A percentile compares a stretch with the other conserved stretches of the same genome.
phyloP scores from a whole-genome alignment of 176 grass and related monocot species.

The Oryza australiensis region DNA sequence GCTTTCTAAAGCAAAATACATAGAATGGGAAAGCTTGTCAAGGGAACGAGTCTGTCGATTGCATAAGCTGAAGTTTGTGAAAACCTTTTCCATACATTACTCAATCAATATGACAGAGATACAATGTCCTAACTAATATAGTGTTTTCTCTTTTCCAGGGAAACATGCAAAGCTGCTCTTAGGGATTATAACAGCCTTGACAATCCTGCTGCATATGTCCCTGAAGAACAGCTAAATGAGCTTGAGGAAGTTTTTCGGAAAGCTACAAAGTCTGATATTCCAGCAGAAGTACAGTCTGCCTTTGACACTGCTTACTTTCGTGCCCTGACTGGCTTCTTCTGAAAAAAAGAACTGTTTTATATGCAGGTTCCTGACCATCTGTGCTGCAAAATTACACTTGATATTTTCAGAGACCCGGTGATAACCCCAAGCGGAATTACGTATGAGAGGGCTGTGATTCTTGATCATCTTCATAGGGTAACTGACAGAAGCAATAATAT shows the following conservation, averaged over 20 bases:
- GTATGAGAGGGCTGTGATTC: slow-evolving; percentile 77
- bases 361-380: slow-evolving; percentile 91
- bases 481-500: not conserved
- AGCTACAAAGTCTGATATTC: slow-evolving; percentile 53
- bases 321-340: not conserved
- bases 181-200: slow-evolving; percentile 50
- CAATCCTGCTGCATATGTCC: slow-evolving; percentile 35
- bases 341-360: not conserved
- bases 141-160: slow-evolving; percentile 35
- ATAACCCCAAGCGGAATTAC: slow-evolving; percentile 87
- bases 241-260: slow-evolving; percentile 70
- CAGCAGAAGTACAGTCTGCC: slow-evolving; percentile 55
- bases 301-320: not conserved
- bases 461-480: slow-evolving; percentile 87
- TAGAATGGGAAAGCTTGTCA: slow-evolving; percentile 77
- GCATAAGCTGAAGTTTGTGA: slow-evolving; percentile 57
- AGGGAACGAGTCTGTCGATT: slow-evolving; percentile 42
- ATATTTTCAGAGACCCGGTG: slow-evolving; percentile 85
- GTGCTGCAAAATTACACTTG: slow-evolving; percentile 94
- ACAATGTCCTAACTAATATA: not conserved
- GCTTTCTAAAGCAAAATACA: slow-evolving; percentile 84
- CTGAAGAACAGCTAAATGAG: slow-evolving; percentile 57
- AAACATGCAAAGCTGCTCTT: slow-evolving; percentile 76
- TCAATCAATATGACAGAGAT: not conserved
- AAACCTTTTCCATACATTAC: slow-evolving; percentile 18